phyloP scores from a whole-genome alignment of 495 filamentous ascomycete genomes.

The Podospora anserina region DNA sequence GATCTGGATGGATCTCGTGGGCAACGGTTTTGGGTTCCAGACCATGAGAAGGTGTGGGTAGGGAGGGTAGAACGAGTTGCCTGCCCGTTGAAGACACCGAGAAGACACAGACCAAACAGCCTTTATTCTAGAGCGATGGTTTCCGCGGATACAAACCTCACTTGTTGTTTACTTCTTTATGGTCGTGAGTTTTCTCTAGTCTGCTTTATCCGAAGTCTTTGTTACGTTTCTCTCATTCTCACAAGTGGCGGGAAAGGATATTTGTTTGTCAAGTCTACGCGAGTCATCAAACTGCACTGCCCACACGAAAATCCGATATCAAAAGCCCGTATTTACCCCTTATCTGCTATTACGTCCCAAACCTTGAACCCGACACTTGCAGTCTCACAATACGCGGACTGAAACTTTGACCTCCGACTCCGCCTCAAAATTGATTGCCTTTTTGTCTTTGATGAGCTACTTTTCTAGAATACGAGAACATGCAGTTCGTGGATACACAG shows the following conservation, averaged over 20 bases:
- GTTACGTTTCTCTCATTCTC: background rate
- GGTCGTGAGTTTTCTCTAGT: background rate
- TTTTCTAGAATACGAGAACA: background rate
- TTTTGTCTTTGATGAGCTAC: background rate
- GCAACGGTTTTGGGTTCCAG: background rate
- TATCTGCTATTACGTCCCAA: background rate
- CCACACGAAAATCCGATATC: background rate
- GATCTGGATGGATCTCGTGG: background rate
- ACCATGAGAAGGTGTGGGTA: background rate
- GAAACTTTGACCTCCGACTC: background rate
- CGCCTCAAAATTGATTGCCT: background rate
- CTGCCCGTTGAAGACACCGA: background rate
- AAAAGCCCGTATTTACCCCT: background rate
- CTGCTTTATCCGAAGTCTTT: background rate
- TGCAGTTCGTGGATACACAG: background rate
- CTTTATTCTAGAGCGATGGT: background rate
- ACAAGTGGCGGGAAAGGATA: background rate
- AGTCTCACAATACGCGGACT: background rate
- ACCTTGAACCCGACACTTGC: background rate
- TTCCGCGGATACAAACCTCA: background rate
- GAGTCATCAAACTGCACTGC: background rate
- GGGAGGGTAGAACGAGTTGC: background rate
- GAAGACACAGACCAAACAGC: background rate
- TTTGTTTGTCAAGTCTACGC: background rate
- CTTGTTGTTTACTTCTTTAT: background rate